A percentile compares a stretch with the other conserved stretches of the same genome.
phyloP scores from a whole-genome alignment of 2,329 filamentous ascomycete genomes.

The Ascosphaera apis region DNA sequence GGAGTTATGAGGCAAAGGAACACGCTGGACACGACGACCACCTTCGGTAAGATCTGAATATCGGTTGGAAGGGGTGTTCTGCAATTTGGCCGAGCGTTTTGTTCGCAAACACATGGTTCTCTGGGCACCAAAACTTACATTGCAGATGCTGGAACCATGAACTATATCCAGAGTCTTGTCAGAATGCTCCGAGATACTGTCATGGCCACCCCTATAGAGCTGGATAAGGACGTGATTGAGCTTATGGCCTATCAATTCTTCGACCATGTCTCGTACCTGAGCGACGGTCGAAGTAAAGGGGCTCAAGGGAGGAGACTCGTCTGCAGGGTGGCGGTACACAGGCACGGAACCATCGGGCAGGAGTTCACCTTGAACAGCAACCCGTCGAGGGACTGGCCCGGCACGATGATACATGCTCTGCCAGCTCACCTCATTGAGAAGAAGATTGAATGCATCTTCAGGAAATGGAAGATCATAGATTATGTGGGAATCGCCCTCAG shows the following conservation, averaged over 20 bases:
- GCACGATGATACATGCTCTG: slow-evolving; percentile 81
- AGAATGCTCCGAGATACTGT: slow-evolving; percentile 90
- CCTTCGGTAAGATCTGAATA: slow-evolving; percentile 6
- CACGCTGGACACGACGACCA: slow-evolving; percentile 38
- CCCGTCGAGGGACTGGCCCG: slow-evolving; percentile 72
- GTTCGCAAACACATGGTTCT: slow-evolving; percentile 75
- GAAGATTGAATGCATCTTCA: slow-evolving; percentile 38
- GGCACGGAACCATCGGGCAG: slow-evolving; percentile 46
- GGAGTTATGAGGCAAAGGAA: slow-evolving; percentile 66
- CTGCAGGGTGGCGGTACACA: slow-evolving; percentile 83
- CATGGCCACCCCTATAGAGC: slow-evolving; percentile 65
- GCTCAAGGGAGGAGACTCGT: slow-evolving; percentile 58
- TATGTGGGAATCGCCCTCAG: slow-evolving; percentile 61
- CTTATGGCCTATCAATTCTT: slow-evolving; percentile 49
- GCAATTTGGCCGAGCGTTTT: slow-evolving; percentile 23
- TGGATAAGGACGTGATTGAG: slow-evolving; percentile 89
- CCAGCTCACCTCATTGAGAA: slow-evolving; percentile 62
- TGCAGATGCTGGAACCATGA: slow-evolving; percentile 61
- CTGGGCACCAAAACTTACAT: slow-evolving; percentile 80
- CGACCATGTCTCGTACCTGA: slow-evolving; percentile 42
- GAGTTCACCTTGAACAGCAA: slow-evolving; percentile 65
- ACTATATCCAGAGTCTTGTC: slow-evolving; percentile 91
- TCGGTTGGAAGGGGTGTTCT: neutral
- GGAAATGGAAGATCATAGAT: slow-evolving; percentile 44
- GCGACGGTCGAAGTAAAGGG: slow-evolving; percentile 54